Evolutionary conservation across 192 early-diverging fungal genomes (phyloP).

Genomic region (Backusella circina): DNA sequence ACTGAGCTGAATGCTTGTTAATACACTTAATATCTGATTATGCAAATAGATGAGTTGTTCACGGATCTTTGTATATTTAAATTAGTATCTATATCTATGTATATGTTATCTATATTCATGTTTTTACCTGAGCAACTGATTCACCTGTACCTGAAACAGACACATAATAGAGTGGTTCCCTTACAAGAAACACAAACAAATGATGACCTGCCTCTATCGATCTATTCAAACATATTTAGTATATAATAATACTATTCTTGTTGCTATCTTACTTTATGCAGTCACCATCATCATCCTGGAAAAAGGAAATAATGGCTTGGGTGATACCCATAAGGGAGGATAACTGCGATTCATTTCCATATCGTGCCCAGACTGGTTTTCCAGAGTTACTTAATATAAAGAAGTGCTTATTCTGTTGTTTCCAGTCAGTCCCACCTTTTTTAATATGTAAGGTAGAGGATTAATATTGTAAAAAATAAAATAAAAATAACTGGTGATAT

Average conservation of each 20-base stretch:
- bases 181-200: slow-evolving; percentile 78
- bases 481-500: too few relatives aligned
- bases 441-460: too few relatives aligned
- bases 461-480: too few relatives aligned
- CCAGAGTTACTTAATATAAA: slow-evolving; percentile 91
- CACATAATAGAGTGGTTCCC: slow-evolving; percentile 81
- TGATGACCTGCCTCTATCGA: slow-evolving; percentile 68
- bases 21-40: slow-evolving; percentile 80
- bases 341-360: slow-evolving; percentile 88
- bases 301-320: slow-evolving; percentile 88
- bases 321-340: slow-evolving; percentile 86
- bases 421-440: too few relatives aligned
- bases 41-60: slow-evolving; percentile 78
- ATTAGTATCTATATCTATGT: background rate
- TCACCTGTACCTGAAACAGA: slow-evolving; percentile 78
- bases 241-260: background rate
- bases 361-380: slow-evolving; percentile 90
- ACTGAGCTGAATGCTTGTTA: slow-evolving; percentile 76
- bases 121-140: slow-evolving; percentile 65
- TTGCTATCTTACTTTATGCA: slow-evolving; percentile 59
- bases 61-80: slow-evolving; percentile 72
- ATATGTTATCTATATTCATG: background rate
- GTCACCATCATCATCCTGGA: slow-evolving; percentile 74
- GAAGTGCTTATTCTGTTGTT: slow-evolving; percentile 78
- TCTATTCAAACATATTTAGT: too few relatives aligned